phyloP scores from a whole-genome alignment of 2,329 filamentous ascomycete species.

The Hirsutella rhossiliensis region DNA sequence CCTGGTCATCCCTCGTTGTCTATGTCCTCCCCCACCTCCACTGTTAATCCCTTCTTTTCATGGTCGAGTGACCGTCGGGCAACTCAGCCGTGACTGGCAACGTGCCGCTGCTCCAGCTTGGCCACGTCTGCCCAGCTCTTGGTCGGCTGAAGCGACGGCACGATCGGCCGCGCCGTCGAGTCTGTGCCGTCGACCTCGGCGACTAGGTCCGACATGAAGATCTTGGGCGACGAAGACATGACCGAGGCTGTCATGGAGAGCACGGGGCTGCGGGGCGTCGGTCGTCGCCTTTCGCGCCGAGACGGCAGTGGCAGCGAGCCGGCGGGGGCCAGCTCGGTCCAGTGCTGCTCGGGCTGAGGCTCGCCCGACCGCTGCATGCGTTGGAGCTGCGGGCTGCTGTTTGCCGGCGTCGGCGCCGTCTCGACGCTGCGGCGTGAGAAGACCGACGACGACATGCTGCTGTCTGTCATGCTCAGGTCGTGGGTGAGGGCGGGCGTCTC shows the following conservation, averaged over 20 bases:
- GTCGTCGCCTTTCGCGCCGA: conserved; percentile 1
- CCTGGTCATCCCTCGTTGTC: background rate
- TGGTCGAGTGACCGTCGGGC: background rate
- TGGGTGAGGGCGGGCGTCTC: conserved; percentile 21
- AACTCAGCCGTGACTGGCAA: background rate
- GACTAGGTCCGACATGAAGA: conserved; percentile 5
- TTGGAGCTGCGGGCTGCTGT: conserved; percentile 17
- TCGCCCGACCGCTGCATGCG: conserved; percentile 5
- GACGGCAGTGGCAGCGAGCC: background rate
- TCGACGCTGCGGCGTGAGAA: conserved; percentile 25
- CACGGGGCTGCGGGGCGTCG: conserved; percentile 10
- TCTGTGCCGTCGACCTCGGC: conserved; percentile 6
- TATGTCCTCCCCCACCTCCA: background rate
- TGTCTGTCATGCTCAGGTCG: conserved; percentile 28
- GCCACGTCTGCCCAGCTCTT: conserved; percentile 31
- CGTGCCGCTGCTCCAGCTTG: conserved; percentile 9
- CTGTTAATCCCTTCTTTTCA: background rate
- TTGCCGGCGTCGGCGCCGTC: conserved; percentile 18
- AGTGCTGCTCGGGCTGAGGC: conserved; percentile 5
- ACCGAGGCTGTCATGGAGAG: conserved; percentile 15
- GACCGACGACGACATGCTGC: conserved; percentile 29
- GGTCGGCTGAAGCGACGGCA: conserved; percentile 20
- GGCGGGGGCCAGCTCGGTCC: conserved; percentile 11
- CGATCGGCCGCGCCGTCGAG: conserved; percentile 5
- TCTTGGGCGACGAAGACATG: conserved; percentile 17